Evolutionary conservation across 768 basidiomycete genomes (phyloP).

Genomic region (Amanita rubescens): DNA sequence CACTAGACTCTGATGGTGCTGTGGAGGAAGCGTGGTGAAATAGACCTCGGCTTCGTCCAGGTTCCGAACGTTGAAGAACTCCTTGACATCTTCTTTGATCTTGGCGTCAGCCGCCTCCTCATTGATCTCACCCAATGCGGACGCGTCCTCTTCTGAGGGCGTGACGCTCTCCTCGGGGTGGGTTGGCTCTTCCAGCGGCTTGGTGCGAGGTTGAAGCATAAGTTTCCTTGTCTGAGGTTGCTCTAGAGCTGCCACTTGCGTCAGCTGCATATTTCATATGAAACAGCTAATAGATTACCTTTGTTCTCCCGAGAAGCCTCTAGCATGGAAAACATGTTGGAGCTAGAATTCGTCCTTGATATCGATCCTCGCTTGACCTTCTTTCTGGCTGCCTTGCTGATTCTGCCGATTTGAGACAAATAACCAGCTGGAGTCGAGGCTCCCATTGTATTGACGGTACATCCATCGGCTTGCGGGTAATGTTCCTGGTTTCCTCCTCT

Average conservation of each 20-base stretch:
- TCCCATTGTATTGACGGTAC: slow-evolving; percentile 58
- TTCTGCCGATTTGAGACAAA: slow-evolving; percentile 83
- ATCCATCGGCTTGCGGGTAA: slow-evolving; percentile 70
- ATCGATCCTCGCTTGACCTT: slow-evolving; percentile 65
- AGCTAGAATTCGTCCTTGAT: slow-evolving; percentile 69
- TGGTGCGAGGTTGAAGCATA: slow-evolving; percentile 69
- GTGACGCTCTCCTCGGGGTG: slow-evolving; percentile 42
- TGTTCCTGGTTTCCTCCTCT: slow-evolving; percentile 70
- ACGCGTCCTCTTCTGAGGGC: slow-evolving; percentile 40
- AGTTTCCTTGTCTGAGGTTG: slow-evolving; percentile 60
- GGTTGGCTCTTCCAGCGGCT: slow-evolving; percentile 43
- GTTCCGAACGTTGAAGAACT: slow-evolving; percentile 81
- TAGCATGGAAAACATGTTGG: slow-evolving; percentile 90
- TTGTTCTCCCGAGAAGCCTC: slow-evolving; percentile 54
- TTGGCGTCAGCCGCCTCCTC: slow-evolving; percentile 67
- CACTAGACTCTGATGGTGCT: slow-evolving; percentile 59
- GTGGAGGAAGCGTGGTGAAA: slow-evolving; percentile 65
- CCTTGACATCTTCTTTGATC: slow-evolving; percentile 76
- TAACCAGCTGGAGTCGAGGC: slow-evolving; percentile 77
- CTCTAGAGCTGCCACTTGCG: slow-evolving; percentile 35
- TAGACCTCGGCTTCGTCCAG: slow-evolving; percentile 85
- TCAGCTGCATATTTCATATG: neutral
- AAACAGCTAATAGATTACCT: slow-evolving; percentile 16
- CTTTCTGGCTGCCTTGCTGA: slow-evolving; percentile 61
- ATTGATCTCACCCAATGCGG: slow-evolving; percentile 41